Conservation (phyloP, 2,329 filamentous ascomycete genomes). For the Curvularia sp. region DNA sequence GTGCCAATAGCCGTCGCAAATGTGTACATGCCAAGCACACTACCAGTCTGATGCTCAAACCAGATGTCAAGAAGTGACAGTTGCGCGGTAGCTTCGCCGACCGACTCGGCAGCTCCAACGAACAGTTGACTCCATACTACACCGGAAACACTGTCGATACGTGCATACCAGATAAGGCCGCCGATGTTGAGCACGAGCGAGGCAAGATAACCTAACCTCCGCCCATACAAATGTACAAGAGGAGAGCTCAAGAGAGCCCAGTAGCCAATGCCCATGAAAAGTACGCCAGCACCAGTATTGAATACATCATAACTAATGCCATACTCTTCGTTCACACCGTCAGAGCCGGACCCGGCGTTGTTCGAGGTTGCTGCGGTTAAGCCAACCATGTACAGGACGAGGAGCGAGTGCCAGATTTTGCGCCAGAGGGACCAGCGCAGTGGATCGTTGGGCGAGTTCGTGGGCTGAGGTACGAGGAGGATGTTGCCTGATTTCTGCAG, state of each 20-base stretch:
- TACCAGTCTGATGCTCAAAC: constrained; percentile 5
- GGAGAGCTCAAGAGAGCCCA: constrained; percentile 7
- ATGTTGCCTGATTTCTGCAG: neutral
- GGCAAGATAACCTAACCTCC: constrained; percentile 3
- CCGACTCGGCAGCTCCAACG: constrained; percentile 3
- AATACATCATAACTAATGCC: constrained; percentile 2
- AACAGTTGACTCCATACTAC: constrained; percentile 3
- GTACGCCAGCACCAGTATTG: constrained; percentile 2
- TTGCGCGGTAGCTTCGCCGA: constrained; percentile 6
- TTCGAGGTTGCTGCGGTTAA: constrained; percentile 3
- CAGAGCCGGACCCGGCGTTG: constrained; percentile 2
- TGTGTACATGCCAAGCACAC: constrained; percentile 4
- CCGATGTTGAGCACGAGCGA: constrained; percentile 2
- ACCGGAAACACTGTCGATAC: constrained; percentile 3
- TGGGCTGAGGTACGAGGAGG: constrained; percentile 2
- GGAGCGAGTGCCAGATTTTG: constrained; percentile 3
- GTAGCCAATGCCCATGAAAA: constrained; percentile 1
- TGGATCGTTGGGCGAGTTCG: constrained; percentile 4
- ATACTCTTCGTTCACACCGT: constrained; percentile 4
- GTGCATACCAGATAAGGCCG: constrained; percentile 5
- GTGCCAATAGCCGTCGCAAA: constrained; percentile 6
- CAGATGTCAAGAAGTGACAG: constrained; percentile 3
- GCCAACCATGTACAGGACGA: constrained; percentile 5
- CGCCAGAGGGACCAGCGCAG: constrained; percentile 2
- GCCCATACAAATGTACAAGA: constrained; percentile 3